Conservation (phyloP, 2,329 filamentous ascomycete genomes). For the Microdochium nivale region DNA sequence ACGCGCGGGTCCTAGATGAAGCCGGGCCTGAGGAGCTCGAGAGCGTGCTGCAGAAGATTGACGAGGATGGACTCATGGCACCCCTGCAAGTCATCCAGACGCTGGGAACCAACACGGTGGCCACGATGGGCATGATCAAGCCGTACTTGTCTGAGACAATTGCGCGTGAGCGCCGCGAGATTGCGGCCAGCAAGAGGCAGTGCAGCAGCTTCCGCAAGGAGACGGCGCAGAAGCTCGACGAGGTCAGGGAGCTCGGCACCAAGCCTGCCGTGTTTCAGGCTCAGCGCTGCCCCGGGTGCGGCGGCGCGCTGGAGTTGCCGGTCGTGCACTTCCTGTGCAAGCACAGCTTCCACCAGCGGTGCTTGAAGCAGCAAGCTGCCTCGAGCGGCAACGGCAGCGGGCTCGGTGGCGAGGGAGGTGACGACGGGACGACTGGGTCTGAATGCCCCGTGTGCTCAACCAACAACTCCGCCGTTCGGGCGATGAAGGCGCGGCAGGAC, state of each 20-base stretch:
- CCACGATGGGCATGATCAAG: constrained; percentile 97
- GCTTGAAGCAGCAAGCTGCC: constrained; percentile 53
- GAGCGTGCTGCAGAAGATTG: constrained; percentile 73
- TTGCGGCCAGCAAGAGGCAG: constrained; percentile 67
- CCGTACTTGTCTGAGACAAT: constrained; percentile 85
- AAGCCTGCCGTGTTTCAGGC: constrained; percentile 88
- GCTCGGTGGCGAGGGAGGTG: constrained; percentile 11
- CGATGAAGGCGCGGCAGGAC: constrained; percentile 77
- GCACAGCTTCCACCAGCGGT: constrained; percentile 91
- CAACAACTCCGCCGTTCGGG: constrained; percentile 79
- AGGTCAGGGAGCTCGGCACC: constrained; percentile 66
- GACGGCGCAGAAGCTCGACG: constrained; percentile 68
- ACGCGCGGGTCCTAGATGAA: constrained; percentile 70
- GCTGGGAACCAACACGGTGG: constrained; percentile 58
- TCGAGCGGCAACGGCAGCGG: constrained; percentile 14
- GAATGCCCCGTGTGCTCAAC: constrained; percentile 83
- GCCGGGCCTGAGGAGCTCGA: constrained; percentile 77
- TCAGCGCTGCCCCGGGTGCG: constrained; percentile 78
- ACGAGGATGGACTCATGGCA: constrained; percentile 86
- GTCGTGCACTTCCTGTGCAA: constrained; percentile 96
- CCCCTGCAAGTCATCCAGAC: constrained; percentile 95
- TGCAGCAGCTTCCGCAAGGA: constrained; percentile 79
- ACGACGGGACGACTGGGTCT: constrained; percentile 43
- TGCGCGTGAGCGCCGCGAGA: constrained; percentile 78
- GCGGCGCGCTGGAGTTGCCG: constrained; percentile 70